Base-by-base conservation (phyloP, 1,284 basidiomycete species). In the Naganishia cerealis region DNA sequence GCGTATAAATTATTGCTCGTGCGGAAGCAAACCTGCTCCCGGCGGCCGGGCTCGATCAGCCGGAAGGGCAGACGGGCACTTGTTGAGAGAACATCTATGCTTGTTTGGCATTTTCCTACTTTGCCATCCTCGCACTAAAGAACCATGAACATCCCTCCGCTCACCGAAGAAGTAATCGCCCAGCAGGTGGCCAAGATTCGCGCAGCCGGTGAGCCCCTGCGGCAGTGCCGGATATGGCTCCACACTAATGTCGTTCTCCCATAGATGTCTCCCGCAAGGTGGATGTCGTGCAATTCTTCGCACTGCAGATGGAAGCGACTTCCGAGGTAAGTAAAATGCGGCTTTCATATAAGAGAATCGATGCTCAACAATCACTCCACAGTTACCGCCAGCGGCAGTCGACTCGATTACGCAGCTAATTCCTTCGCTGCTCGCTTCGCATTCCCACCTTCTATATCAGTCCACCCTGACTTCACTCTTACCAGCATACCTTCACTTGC, bases 201-300 rank as follows among this genome's bases (percentile, higher is more conserved):
- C n/a, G 38, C 21, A 8, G 50, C 61, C 15, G 61, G 61, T 42
- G 26, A 63, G 61, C 26, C n/a, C 10, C n/a, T 13, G 2, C 3
- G 39, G 13, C 1, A 29, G 9, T 12, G 4, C 56, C 26, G 12
- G 8, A n/a, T 13, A 26, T 39, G 8, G 36, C 18, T 8, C n/a
- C 15, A 24, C 6, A 38, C 39, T 38, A 26, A 61, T 26, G n/a
- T 24, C 18, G n/a, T 16, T n/a, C 29, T 50, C 29, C 40, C 21
- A 21, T 36, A 63, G 61, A 63, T 54, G 61, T 54, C 33, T 38
- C 61, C 16, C 61, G 61, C 26, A 80, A 79, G 68, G 75, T 78
- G 43, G 79, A 80, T 69, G 70, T 77, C 29, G 71, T 81, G 21
- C 78, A 80, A 56, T 70, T 77, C 16, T 80, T 79, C 66, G 75